Conservation (phyloP, 2,329 filamentous ascomycete species). For the Sclerotinia subarctica region DNA sequence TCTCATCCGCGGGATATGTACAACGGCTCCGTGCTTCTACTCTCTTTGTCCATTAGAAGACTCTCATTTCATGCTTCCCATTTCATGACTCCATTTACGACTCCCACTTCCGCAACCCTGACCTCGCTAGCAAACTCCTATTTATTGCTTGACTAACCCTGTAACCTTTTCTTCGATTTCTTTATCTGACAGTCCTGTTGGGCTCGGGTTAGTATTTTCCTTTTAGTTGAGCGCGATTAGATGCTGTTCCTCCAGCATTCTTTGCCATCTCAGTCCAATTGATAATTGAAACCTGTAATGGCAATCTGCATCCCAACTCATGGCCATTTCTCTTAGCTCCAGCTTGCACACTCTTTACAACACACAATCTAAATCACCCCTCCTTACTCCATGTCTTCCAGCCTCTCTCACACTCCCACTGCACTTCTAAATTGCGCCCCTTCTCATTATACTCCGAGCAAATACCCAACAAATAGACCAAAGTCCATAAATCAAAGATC, state of each 20-base stretch:
- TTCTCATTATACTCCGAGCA: neutral
- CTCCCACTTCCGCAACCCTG: neutral
- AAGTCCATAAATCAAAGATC: neutral
- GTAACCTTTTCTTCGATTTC: conserved; percentile 48
- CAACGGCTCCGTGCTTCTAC: conserved; percentile 1
- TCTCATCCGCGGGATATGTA: conserved; percentile 18
- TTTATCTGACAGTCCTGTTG: conserved; percentile 63
- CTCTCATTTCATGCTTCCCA: neutral
- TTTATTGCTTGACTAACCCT: conserved; percentile 18
- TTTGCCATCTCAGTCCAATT: conserved; percentile 27
- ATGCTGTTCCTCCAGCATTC: neutral
- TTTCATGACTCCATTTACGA: neutral
- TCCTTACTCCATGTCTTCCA: neutral
- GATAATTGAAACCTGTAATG: no score
- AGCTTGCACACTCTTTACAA: neutral
- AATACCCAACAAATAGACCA: neutral
- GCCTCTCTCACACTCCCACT: neutral
- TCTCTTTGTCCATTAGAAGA: neutral
- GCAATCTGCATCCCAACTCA: neutral
- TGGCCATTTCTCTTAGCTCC: neutral
- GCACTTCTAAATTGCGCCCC: no score
- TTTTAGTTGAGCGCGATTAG: no score
- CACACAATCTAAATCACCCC: no score
- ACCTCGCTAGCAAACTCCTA: neutral
- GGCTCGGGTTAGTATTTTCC: neutral